Percentiles rank a stretch among this genome's conserved stretches.
Evolutionary conservation across 108 stramenopile species (phyloP).

Genomic region (Fistulifera pelliculosa): DNA sequence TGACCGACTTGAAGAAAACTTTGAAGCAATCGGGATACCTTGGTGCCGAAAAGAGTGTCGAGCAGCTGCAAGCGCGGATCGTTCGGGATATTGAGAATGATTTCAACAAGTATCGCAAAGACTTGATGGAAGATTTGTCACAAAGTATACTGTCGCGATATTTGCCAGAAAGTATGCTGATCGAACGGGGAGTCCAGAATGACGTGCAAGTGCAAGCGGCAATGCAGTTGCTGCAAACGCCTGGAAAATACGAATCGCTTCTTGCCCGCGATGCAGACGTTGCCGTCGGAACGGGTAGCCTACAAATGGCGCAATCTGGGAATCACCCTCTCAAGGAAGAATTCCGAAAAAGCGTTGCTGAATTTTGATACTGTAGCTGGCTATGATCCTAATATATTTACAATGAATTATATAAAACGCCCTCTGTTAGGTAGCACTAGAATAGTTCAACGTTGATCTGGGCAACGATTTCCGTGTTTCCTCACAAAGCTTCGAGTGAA

Average conservation of each 20-base stretch:
- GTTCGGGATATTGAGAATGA: constrained; percentile 68
- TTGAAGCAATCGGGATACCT: constrained; percentile 63
- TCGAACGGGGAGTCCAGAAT: constrained; percentile 47
- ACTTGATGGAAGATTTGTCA: constrained; percentile 80
- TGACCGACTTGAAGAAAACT: constrained; percentile 60
- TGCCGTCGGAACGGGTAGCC: too few species aligned
- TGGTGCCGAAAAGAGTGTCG: constrained; percentile 49
- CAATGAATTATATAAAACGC: too few species aligned
- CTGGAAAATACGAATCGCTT: constrained; percentile 51
- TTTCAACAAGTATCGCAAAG: constrained; percentile 71
- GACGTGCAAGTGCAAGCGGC: constrained; percentile 67
- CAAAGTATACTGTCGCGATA: constrained; percentile 71
- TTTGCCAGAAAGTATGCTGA: constrained; percentile 77
- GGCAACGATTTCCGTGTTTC: too few species aligned
- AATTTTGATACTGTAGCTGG: too few species aligned
- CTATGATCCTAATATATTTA: too few species aligned
- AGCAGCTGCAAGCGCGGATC: constrained; percentile 51
- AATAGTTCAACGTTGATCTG: too few species aligned
- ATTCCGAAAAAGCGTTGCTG: too few species aligned
- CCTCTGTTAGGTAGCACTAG: too few species aligned
- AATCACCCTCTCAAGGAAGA: too few species aligned
- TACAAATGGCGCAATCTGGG: too few species aligned
- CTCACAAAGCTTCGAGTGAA: too few species aligned
- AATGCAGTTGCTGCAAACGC: constrained; percentile 49
- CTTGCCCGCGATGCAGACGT: constrained; percentile 23